phyloP scores from a whole-genome alignment of 1,284 basidiomycete species.

The Irpex sp. region DNA sequence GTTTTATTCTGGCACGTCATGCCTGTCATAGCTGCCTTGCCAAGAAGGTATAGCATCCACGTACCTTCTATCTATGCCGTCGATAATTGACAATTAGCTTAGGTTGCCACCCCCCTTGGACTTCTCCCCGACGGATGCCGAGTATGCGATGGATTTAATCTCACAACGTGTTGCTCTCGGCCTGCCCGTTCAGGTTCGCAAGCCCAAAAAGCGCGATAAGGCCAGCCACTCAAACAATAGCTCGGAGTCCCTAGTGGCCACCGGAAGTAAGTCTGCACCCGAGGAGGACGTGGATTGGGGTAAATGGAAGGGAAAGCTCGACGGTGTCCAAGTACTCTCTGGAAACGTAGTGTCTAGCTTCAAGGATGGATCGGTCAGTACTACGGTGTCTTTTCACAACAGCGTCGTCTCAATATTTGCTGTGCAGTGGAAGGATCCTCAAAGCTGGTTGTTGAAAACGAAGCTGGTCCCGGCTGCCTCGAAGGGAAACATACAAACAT shows the following conservation, averaged over 20 bases:
- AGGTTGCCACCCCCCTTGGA: slow-evolving; percentile 41
- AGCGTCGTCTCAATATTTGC: background rate
- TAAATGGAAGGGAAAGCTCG: slow-evolving; percentile 46
- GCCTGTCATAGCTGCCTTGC: slow-evolving; percentile 49
- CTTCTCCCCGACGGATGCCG: slow-evolving; percentile 58
- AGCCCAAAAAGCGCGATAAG: slow-evolving; percentile 9
- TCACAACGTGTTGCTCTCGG: slow-evolving; percentile 53
- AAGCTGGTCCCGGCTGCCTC: slow-evolving; percentile 8
- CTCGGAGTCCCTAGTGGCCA: background rate
- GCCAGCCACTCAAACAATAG: background rate
- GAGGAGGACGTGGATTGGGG: slow-evolving; percentile 39
- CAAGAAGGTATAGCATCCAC: slow-evolving; percentile 35
- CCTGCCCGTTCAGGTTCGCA: slow-evolving; percentile 26
- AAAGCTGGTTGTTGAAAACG: slow-evolving; percentile 19
- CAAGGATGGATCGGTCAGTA: slow-evolving; percentile 18
- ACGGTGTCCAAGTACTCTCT: slow-evolving; percentile 38
- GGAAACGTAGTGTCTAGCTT: slow-evolving; percentile 38
- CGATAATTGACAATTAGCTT: background rate
- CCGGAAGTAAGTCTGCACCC: background rate
- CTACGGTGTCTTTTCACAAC: background rate
- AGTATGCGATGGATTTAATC: slow-evolving; percentile 64
- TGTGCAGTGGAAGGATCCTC: slow-evolving; percentile 22
- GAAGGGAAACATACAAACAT: slow-evolving; percentile 25
- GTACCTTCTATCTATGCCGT: background rate
- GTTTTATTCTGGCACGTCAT: slow-evolving; percentile 59